phyloP scores from a whole-genome alignment of 164 flowering plant species.

The Santalum album region DNA sequence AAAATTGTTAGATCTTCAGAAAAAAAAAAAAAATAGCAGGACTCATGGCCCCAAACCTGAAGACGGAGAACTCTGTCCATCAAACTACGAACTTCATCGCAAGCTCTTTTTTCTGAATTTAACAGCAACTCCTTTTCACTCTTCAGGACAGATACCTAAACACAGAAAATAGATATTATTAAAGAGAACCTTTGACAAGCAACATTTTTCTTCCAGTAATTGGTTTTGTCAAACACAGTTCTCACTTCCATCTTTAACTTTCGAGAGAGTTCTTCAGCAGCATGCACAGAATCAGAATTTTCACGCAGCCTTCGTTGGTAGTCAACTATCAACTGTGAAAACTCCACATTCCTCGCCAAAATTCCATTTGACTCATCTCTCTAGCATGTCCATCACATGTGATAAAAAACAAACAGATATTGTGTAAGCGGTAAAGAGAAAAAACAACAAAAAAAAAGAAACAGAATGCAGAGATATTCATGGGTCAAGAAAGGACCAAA shows the following conservation, averaged over 20 bases:
- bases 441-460: no score
- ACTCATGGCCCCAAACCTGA: conserved; percentile 43
- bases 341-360: conserved; percentile 73
- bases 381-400: conserved; percentile 30
- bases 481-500: no score
- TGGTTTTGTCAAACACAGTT: background rate
- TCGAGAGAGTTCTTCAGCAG: conserved; percentile 66
- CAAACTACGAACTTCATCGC: conserved; percentile 69
- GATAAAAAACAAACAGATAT: background rate
- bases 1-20: no score
- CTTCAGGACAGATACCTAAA: conserved; percentile 63
- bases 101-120: conserved; percentile 80
- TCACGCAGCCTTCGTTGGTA: conserved; percentile 75
- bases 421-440: no score
- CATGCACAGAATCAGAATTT: conserved; percentile 47
- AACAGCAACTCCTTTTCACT: conserved; percentile 66
- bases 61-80: conserved; percentile 71
- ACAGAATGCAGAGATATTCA: no score
- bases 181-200: background rate
- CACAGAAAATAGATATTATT: conserved; percentile 1
- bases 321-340: conserved; percentile 70
- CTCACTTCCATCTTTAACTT: conserved; percentile 75
- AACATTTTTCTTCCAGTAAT: background rate
- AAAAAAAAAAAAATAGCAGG: background rate
- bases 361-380: conserved; percentile 54